These are phyloP conservation scores for Podaxis sp. DNA, from an alignment of 768 basidiomycete genomes.

Conservation along the genomic window DNA sequence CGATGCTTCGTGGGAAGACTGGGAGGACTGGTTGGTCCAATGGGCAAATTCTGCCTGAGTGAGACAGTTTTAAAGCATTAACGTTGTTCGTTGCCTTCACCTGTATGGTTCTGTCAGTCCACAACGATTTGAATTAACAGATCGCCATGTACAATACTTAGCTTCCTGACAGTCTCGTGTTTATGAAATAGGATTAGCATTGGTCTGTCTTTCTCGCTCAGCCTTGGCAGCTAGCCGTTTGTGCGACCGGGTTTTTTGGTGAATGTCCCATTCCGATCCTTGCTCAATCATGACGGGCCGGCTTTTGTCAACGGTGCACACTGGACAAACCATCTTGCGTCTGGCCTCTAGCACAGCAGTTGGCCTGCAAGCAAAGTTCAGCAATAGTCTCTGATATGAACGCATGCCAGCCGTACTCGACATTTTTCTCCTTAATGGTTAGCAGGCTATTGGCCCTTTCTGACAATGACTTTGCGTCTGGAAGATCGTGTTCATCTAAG, in stretches of 20 bases:
- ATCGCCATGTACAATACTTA: background rate
- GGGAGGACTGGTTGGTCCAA: conserved; percentile 48
- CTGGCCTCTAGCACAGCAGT: conserved; percentile 48
- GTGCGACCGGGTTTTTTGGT: conserved; percentile 54
- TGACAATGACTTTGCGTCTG: conserved; percentile 56
- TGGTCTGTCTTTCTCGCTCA: background rate
- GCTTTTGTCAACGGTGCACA: conserved; percentile 54
- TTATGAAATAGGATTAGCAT: conserved; percentile 19
- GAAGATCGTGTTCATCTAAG: conserved; percentile 41
- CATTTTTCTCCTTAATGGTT: conserved; percentile 33
- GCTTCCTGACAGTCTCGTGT: background rate
- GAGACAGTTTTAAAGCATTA: background rate
- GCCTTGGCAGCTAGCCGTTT: conserved; percentile 36
- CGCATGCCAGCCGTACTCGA: conserved; percentile 30
- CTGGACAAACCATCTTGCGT: conserved; percentile 52
- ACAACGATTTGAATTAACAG: too few species aligned
- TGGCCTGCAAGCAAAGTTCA: conserved; percentile 40
- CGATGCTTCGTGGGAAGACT: conserved; percentile 27
- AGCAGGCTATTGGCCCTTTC: conserved; percentile 50
- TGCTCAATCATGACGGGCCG: conserved; percentile 66
- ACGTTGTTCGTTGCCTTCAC: background rate
- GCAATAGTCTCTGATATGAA: conserved; percentile 4
- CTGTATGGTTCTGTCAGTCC: background rate
- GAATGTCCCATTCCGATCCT: conserved; percentile 48
- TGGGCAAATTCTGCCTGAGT: conserved; percentile 30